These are phyloP conservation scores for Picea sitchensis DNA, from an alignment of 75 land plant species.

Conservation along the genomic window DNA sequence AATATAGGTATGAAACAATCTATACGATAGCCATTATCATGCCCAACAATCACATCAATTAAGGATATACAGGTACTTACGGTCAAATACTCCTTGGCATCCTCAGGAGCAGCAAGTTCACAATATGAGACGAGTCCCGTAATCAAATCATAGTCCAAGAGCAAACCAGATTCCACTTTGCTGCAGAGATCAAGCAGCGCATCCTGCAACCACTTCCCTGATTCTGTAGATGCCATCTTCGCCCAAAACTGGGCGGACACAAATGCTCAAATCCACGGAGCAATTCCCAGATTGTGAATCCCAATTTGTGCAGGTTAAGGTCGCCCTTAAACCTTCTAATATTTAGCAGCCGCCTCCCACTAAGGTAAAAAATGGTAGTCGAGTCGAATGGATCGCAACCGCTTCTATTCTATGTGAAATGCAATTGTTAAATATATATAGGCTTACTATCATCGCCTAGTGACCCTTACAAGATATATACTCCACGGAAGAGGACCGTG, in stretches of 20 bases:
- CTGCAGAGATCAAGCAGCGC: constrained; percentile 42
- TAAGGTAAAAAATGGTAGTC: too few relatives aligned
- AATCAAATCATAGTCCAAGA: constrained; percentile 64
- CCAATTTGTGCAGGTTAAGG: too few relatives aligned
- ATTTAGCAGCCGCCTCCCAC: too few relatives aligned
- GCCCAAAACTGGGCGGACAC: background rate
- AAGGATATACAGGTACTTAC: constrained; percentile 12
- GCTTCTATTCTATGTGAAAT: too few relatives aligned
- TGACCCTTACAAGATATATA: too few relatives aligned
- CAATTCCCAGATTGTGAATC: too few relatives aligned
- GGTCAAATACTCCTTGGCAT: constrained; percentile 79
- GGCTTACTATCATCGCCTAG: too few relatives aligned
- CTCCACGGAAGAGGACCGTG: too few relatives aligned
- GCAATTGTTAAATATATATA: too few relatives aligned
- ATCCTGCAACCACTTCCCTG: constrained; percentile 55
- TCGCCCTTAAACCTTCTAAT: too few relatives aligned
- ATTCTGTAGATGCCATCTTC: background rate
- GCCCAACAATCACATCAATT: background rate
- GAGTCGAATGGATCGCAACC: too few relatives aligned
- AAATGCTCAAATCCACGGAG: too few relatives aligned
- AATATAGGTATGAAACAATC: background rate
- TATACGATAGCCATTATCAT: background rate
- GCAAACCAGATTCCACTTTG: constrained; percentile 36
- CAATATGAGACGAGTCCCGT: constrained; percentile 86
- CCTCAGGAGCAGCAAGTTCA: constrained; percentile 69